Evolutionary conservation across 2,329 filamentous ascomycete species (phyloP), one percentile per base, ranked within the genome.

Genomic region (Fusarium nematophilum): DNA sequence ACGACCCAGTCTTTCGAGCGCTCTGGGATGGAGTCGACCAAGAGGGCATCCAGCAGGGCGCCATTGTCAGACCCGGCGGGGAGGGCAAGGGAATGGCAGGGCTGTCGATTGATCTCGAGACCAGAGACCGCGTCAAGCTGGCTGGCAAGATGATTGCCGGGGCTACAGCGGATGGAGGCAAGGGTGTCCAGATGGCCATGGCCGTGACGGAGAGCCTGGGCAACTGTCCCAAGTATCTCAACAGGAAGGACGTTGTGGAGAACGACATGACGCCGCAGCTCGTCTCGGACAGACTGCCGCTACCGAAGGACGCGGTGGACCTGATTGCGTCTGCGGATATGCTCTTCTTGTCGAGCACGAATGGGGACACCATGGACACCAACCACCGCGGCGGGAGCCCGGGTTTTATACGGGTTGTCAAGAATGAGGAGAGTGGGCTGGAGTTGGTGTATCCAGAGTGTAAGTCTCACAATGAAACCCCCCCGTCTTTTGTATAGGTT

Each of bases 171-270:
- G 63, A 59, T 6, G 68, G 57, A 10, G 70, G 68, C 4, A 69
- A 78, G n/a, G 60, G 76, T 5, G 66, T 81, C 36, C 81, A 84
- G 72, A 76, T 94, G 29, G 86, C 89, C 11, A 79, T 92, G 37
- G 83, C 83, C 33, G 86, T 96, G 51, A 83, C 89, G 26, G 88
- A 91, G 73, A 90, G 86, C 62, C 69, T 96, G 77, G 88, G 91
- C 0, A 96, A 95, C 66, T 96, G 92, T 67, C 92, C 92, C 2
- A 96, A 96, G 74, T 96, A 96, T 67, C 72, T 96, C 27, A 95
- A 94, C 73, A 86, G 85, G 67, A 93, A 90, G 70, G 77, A 78
- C 2, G 85, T 96, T 31, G 70, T 75, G 3, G 81, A 83, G 5
- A 59, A 65, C 23, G 49, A 43, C 3, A 81, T 83, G 37, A 57